Evolutionary conservation across 2,329 filamentous ascomycete genomes (phyloP), one percentile per base, ranked within the genome.

Genomic region (Aspergillus hiratsukae): DNA sequence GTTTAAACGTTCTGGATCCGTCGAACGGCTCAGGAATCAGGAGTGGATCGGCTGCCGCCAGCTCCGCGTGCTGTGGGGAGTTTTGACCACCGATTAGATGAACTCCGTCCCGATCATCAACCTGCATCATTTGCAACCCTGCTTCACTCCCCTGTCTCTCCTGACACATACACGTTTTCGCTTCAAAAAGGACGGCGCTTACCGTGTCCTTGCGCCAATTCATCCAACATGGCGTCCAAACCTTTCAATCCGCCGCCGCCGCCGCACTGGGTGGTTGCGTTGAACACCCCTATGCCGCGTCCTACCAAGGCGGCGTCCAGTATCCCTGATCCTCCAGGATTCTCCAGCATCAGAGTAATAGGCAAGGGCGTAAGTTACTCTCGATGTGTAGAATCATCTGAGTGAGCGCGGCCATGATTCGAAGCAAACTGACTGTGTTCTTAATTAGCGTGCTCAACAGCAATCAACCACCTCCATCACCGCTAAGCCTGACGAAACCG

Each of bases 241-340:
- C 52, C 64, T 54, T 66, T 57, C 64, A 69, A 55, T 58, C 72
- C 72, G 46, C 76, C 78, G 43, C 80, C 78, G 50, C 81, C 81
- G 49, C 92, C 92, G 35, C 80, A 83, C 81, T 99, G 94, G 94
- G 90, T 93, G 35, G 75, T 87, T 62, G 87, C 95, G 68, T 83
- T 97, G 64, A 87, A 87, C 69, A 84, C 84, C 48, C 83, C 90
- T 31, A 85, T 90, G 25, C 72, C 83, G 51, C 89, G 85, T 72
- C 75, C 86, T 52, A 91, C 90, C 75, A 81, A 83, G 58, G 70
- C 66, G 21, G 64, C 74, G 51, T 70, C 78, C 65, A 83, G 81
- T 70, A 86, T 97, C 64, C 81, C 88, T 57, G 92, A 99, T 73
- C 94, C 94, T 51, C 90, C 90, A 53, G 93, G 94, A 70, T 97